Base-by-base conservation (phyloP, 495 filamentous ascomycete species). In the Geoglossum glabrum region DNA sequence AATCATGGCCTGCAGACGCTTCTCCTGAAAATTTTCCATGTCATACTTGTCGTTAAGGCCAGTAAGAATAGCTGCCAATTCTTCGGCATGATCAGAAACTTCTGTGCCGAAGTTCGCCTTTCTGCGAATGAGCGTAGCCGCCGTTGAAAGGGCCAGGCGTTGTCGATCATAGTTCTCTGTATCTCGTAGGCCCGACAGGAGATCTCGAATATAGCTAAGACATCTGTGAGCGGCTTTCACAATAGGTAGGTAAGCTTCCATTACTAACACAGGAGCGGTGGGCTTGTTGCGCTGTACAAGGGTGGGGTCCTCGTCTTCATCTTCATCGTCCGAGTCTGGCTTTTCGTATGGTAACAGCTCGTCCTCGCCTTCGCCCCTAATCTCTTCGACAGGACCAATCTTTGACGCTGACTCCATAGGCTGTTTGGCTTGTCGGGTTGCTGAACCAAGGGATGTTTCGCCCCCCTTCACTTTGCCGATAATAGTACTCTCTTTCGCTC, bases 281-380 rank as follows among this genome's bases (percentile, higher is more conserved):
- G 85, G 84, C 61, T 89, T 95, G 66, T 86, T 79, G 38, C 90
- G 78, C 55, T 82, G 79, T 43, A 97, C 74, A 34, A 93, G 69
- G 0, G 87, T 94, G 15, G 93, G 81, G 65, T 99, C 93, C 27
- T 95, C 90, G 57, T 94, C 88, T 0, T 84, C 85, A 67, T 97
- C 93, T 58, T 88, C 85, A 1, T 78, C 74, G 63, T 99, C 93
- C n/a, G 85, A 90, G 66, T 94, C 92, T 0, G 90, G 89, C 64
- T 95, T 95, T 30, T 77, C 81, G 65, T 96, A 97, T 3, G 86
- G 82, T 11, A 80, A 73, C 0, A 97, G 71, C 58, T 87, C 82
- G 55, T 87, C 82, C 4, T 75, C 69, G 11, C 69, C 70, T 13
- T 72, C 76, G 40, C 79, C 74, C 38, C 70, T 68, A 25, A 92